Percentiles rank a stretch among this genome's conserved stretches.
Evolutionary conservation across 257 asterid species (phyloP).

Genomic region (Solanum clarkiae): DNA sequence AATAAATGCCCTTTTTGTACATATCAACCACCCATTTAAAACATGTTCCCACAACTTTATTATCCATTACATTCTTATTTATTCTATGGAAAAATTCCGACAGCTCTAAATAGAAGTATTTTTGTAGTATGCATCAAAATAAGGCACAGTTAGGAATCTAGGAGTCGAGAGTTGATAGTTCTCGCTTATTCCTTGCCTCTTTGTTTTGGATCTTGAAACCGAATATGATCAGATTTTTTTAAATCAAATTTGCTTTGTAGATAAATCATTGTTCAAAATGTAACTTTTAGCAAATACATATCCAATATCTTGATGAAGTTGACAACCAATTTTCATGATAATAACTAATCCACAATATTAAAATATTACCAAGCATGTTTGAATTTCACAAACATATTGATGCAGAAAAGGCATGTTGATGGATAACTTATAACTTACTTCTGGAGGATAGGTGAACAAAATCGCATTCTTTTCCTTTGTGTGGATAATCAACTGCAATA

Average conservation of each 20-base stretch:
- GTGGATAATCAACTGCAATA: conserved; percentile 53
- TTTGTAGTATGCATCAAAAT: background rate
- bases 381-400: background rate
- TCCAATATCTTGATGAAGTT: background rate
- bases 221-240: background rate
- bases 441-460: conserved; percentile 78
- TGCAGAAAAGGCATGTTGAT: background rate
- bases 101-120: background rate
- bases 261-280: background rate
- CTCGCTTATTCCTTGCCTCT: background rate
- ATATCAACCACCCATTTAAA: background rate
- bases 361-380: background rate
- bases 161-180: background rate
- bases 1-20: background rate
- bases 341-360: background rate
- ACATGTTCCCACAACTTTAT: background rate
- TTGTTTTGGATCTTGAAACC: background rate
- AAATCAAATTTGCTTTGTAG: background rate
- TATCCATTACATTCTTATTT: background rate
- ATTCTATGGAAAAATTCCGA: background rate
- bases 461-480: conserved; percentile 82
- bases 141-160: background rate
- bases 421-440: conserved; percentile 64
- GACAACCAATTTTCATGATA: background rate
- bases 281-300: background rate